Evolutionary conservation across 106 monocot species (phyloP), one percentile per base, ranked within the genome.

Genomic region (Posidonia australis): DNA sequence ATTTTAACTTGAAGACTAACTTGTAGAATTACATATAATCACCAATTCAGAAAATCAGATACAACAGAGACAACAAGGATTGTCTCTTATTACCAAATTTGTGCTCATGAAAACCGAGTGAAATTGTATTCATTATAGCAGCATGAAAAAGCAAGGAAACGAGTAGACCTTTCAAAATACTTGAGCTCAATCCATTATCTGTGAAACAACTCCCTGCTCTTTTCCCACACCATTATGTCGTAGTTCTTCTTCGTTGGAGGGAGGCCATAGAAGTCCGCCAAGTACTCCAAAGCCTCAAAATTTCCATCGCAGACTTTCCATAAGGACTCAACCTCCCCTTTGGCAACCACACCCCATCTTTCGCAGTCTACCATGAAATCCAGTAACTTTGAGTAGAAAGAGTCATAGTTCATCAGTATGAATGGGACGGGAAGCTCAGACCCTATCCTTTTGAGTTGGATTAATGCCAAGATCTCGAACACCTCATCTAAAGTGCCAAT

Each of bases 401-500:
- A 82, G 58, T 85, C 87, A 60, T 98, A 98, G 64, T 98, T 90
- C 66, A 98, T 47, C 31, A 98, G 82, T 19, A 98, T 32, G 70
- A 98, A 98, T 0, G 96, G 96, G 41, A 98, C 80, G 0, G 83
- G 90, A 27, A 79, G 60, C 46, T 75, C 73, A 2, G 96, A 98
- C 0, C 96, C 90, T 2, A 98, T 85, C 54, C 96, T 78, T 44
- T 84, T 70, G 25, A 98, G 63, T 28, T 98, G 96, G 60, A 98
- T 81, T 62, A 98, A 58, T 0, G 90, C 77, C 46, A 98, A 66
- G 32, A 98, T 85, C 74, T 98, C 96, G 52, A 98, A 98, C 18
- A 83, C 60, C 69, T 98, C 96, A 69, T 98, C 96, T 27, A 90
- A 70, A 1, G 96, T 90, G 22, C 90, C 96, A 12, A 98, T 79